These are phyloP conservation scores for Martensiomyces pterosporus DNA, from an alignment of 192 early-diverging fungal species.

Conservation along the genomic window DNA sequence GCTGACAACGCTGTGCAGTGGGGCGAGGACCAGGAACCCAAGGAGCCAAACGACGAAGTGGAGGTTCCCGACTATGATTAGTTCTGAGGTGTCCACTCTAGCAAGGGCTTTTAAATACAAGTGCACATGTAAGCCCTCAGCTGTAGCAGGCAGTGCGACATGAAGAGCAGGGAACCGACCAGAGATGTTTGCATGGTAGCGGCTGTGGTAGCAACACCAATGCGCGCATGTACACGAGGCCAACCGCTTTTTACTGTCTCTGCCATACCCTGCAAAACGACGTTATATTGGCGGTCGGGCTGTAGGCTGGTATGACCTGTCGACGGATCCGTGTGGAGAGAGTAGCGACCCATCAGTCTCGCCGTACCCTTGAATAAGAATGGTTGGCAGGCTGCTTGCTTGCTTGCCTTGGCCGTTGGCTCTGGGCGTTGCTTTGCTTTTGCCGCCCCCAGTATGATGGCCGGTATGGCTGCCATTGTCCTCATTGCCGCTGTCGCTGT, in stretches of 20 bases:
- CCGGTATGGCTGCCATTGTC: background rate
- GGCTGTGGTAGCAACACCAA: no score
- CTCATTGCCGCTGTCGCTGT: background rate
- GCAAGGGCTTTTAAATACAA: no score
- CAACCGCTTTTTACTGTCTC: no score
- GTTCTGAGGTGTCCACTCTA: background rate
- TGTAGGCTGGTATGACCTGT: constrained; percentile 8
- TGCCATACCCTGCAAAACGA: background rate
- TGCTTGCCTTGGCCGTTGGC: no score
- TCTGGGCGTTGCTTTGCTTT: no score
- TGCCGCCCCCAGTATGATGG: no score
- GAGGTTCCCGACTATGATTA: constrained; percentile 21
- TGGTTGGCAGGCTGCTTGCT: constrained; percentile 16
- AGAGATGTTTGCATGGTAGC: no score
- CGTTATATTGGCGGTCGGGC: constrained; percentile 25
- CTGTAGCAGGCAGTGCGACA: no score
- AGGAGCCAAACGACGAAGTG: constrained; percentile 57
- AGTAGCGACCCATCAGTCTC: constrained; percentile 12
- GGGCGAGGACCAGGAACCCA: constrained; percentile 95
- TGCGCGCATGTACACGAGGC: no score
- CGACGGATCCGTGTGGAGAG: constrained; percentile 13
- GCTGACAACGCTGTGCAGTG: constrained; percentile 96
- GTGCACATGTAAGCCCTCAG: no score
- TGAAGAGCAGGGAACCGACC: no score
- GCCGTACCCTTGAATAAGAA: constrained; percentile 43